A percentile compares a stretch with the other conserved stretches of the same genome.
These are phyloP conservation scores for Rhododendron mucronatum DNA, from an alignment of 148 eudicot genomes.

Conservation along the genomic window DNA sequence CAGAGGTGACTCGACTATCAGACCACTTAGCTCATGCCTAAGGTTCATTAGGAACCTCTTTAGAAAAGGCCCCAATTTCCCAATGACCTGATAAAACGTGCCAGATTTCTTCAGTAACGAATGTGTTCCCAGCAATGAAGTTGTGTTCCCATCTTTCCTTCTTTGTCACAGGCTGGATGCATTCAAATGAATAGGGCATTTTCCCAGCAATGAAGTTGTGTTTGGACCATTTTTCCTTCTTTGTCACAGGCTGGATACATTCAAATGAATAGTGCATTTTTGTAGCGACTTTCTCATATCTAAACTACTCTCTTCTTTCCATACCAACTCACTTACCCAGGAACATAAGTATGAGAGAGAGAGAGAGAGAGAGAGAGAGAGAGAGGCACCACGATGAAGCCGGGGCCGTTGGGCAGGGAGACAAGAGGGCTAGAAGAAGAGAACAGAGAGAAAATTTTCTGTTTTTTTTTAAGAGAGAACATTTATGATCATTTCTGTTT, in stretches of 20 bases:
- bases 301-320: neutral
- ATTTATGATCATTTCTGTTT: neutral
- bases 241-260: neutral
- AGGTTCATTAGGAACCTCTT: neutral
- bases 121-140: constrained; percentile 9
- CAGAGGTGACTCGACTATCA: neutral
- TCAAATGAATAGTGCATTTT: neutral
- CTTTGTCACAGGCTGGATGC: neutral
- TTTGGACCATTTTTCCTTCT: neutral
- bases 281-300: neutral
- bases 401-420: neutral
- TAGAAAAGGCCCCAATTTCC: neutral
- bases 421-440: neutral
- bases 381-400: neutral
- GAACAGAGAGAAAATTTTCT: neutral
- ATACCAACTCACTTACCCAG: neutral
- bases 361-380: too few species aligned
- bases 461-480: neutral
- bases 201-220: neutral
- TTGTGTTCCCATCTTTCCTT: neutral
- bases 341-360: neutral
- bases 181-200: neutral
- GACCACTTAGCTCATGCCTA: neutral
- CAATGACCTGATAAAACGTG: neutral
- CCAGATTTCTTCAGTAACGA: neutral